Base-by-base conservation (phyloP, 164 flowering plant species). In the Amborella trichopoda region DNA sequence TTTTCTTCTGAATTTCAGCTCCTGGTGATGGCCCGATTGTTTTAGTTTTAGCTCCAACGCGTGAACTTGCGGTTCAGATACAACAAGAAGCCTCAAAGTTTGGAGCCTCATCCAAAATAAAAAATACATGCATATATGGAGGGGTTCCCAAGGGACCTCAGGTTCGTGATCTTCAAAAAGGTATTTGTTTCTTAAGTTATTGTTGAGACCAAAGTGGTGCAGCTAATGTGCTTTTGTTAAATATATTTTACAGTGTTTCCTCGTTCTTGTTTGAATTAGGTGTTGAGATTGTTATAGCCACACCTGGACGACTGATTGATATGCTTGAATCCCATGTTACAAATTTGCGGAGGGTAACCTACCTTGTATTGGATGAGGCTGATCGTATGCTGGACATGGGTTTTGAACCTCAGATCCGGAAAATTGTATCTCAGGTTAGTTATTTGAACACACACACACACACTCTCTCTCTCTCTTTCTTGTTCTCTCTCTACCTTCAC, bases 131-230 rank as follows among this genome's bases (percentile, higher is more conserved):
- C 66, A 78, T 91, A 46, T 83, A 91, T 67, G 98, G 98, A 50
- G 97, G 99, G 50, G 99, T 93, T 58, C 97, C 97, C 39, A 93
- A 93, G 67, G 99, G 99, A 48, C 99, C 99, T 60, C 99, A 93
- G 73, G 95, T 93, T 54, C 95, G 97, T 63, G 97, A 93, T 71
- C 94, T 93, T 46, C 94, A 93, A 68, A 88, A 80, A 75, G 99
- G 98, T 89, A 67, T 68, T 59, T 64, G 11, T 2, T 16, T 9
- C 6, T 16, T n/a, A n/a, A n/a, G n/a, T n/a, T n/a, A n/a, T n/a
- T n/a, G n/a, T n/a, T n/a, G n/a, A n/a, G n/a, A n/a, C n/a, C n/a
- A n/a, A n/a, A n/a, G n/a, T n/a, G n/a, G n/a, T n/a, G n/a, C n/a
- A 38, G 41, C n/a, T 38, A 16, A 38, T 38, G 41, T 16, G 41